Conservation (phyloP, 495 filamentous ascomycete species). For the Xylaria castorea region DNA sequence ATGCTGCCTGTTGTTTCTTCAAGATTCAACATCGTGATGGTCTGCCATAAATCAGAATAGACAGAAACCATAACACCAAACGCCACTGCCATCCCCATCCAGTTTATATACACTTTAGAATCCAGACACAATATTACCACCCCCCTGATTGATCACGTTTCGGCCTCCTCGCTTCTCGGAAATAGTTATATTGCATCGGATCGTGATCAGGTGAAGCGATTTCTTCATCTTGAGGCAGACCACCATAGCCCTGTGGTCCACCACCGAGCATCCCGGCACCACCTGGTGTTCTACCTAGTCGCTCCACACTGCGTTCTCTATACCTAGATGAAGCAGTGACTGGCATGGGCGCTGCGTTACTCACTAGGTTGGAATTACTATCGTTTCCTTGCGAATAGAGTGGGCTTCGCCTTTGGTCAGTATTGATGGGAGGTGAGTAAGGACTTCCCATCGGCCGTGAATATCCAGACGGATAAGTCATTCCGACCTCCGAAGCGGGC, state of each 20-base stretch:
- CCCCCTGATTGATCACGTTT: slow-evolving; percentile 23
- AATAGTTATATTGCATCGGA: slow-evolving; percentile 46
- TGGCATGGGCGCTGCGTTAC: slow-evolving; percentile 53
- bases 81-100: slow-evolving; percentile 16
- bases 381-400: slow-evolving; percentile 52
- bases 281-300: slow-evolving; percentile 36
- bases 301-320: slow-evolving; percentile 45
- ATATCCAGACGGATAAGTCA: slow-evolving; percentile 40
- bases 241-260: slow-evolving; percentile 60
- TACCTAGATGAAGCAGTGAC: slow-evolving; percentile 48
- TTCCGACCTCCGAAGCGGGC: slow-evolving; percentile 35
- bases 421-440: slow-evolving; percentile 24
- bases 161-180: slow-evolving; percentile 41
- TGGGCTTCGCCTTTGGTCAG: slow-evolving; percentile 41
- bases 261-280: slow-evolving; percentile 55
- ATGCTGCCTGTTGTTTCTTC: slow-evolving; percentile 12
- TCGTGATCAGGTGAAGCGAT: slow-evolving; percentile 41
- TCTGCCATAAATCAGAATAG: slow-evolving; percentile 20
- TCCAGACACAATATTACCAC: slow-evolving; percentile 12
- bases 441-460: slow-evolving; percentile 34
- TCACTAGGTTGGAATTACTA: slow-evolving; percentile 51
- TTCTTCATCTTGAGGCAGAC: slow-evolving; percentile 54
- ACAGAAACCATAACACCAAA: slow-evolving; percentile 24
- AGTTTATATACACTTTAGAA: slow-evolving; percentile 20
- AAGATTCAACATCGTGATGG: slow-evolving; percentile 18